Evolutionary conservation across 1,284 basidiomycete genomes (phyloP).

Genomic region (Papiliotrema terrestris): DNA sequence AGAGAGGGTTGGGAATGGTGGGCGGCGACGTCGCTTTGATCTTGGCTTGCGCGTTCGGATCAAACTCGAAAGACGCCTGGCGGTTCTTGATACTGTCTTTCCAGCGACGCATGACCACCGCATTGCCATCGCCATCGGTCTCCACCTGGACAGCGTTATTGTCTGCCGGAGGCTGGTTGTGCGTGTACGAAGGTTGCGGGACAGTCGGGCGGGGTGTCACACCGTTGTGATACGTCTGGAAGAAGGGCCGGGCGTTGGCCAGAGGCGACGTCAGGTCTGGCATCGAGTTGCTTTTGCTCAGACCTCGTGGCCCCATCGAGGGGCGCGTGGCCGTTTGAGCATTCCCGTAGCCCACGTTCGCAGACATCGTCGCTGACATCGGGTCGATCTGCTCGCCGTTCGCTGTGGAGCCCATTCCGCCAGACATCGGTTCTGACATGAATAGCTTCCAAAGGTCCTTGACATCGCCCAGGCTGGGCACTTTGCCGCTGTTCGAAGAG

Average conservation of each 20-base stretch:
- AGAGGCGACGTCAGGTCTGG: conserved; percentile 36
- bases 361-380: no score
- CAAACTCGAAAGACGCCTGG: conserved; percentile 31
- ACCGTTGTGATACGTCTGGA: conserved; percentile 18
- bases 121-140: conserved; percentile 13
- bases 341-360: not conserved
- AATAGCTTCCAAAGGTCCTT: conserved; percentile 45
- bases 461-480: conserved; percentile 32
- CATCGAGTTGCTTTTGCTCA: conserved; percentile 43
- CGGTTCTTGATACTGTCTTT: conserved; percentile 37
- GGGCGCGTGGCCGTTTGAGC: conserved; percentile 24
- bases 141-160: conserved; percentile 9
- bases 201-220: conserved; percentile 21
- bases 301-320: conserved; percentile 17
- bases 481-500: conserved; percentile 5
- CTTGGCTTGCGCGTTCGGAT: conserved; percentile 14
- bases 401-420: not conserved
- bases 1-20: not conserved
- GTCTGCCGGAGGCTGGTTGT: conserved; percentile 6
- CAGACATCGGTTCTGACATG: conserved; percentile 28
- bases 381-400: not conserved
- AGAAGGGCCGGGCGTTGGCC: conserved; percentile 12
- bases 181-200: conserved; percentile 15
- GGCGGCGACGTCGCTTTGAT: conserved; percentile 8
- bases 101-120: conserved; percentile 26